Evolutionary conservation across 2,329 filamentous ascomycete genomes (phyloP).

Genomic region (Epichloe brachyelytri): DNA sequence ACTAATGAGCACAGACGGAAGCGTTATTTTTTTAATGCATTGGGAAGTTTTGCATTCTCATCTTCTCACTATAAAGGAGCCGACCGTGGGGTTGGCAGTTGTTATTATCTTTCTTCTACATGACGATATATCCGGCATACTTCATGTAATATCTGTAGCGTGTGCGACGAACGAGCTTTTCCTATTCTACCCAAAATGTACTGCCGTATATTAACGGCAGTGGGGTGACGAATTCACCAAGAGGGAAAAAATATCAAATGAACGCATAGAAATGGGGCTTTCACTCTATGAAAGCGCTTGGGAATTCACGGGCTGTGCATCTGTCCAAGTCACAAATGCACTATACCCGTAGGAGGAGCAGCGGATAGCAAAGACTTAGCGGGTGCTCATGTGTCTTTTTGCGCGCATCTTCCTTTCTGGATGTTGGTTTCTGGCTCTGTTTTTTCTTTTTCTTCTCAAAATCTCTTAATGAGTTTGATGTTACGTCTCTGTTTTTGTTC

Average conservation of each 20-base stretch:
- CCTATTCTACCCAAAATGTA: conserved; percentile 14
- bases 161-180: conserved; percentile 5
- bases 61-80: conserved; percentile 6
- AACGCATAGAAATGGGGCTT: conserved; percentile 32
- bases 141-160: conserved; percentile 11
- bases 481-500: conserved; percentile 9
- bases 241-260: conserved; percentile 25
- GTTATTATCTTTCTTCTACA: not conserved
- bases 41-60: conserved; percentile 11
- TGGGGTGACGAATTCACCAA: conserved; percentile 35
- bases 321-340: conserved; percentile 24
- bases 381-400: conserved; percentile 17
- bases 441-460: conserved; percentile 10
- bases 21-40: conserved; percentile 17
- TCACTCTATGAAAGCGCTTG: conserved; percentile 15
- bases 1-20: conserved; percentile 30
- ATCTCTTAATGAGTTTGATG: conserved; percentile 21
- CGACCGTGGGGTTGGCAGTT: conserved; percentile 9
- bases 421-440: not conserved
- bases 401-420: conserved; percentile 15
- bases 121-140: conserved; percentile 6
- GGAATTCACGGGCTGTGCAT: conserved; percentile 15
- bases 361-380: conserved; percentile 23
- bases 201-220: conserved; percentile 15
- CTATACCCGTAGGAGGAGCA: conserved; percentile 17